Evolutionary conservation across 2,329 filamentous ascomycete genomes (phyloP).

Genomic region (Sporothrix variecibatus): DNA sequence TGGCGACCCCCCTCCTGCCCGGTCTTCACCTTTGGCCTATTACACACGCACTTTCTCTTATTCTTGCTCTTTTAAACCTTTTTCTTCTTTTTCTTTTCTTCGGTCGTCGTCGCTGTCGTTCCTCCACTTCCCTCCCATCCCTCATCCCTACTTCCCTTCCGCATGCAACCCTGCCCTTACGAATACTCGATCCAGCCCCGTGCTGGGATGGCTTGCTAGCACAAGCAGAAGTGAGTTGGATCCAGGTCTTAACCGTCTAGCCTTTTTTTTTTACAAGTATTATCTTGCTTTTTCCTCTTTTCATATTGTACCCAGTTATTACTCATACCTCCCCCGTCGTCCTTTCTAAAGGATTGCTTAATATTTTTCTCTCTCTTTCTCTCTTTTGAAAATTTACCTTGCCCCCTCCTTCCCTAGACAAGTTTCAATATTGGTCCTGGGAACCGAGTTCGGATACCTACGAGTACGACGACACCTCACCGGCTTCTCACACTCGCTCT

Average conservation of each 20-base stretch:
- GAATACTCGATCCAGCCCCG: constrained; percentile 9
- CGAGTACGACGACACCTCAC: background rate
- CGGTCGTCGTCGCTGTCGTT: background rate
- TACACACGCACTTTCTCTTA: background rate
- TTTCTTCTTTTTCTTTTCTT: background rate
- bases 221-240: background rate
- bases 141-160: background rate
- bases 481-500: background rate
- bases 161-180: constrained; percentile 3
- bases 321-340: constrained; percentile 9
- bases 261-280: background rate
- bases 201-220: constrained; percentile 20
- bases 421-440: background rate
- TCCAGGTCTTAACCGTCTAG: background rate
- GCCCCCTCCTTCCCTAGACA: background rate
- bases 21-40: background rate
- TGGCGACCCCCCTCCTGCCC: background rate
- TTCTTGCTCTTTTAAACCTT: background rate
- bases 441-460: background rate
- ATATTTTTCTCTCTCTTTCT: background rate
- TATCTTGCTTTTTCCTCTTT: background rate
- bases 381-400: background rate
- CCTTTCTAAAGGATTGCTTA: background rate
- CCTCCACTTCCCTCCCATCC: background rate
- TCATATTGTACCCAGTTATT: background rate